These are phyloP conservation scores for Jamesozyma lodderae DNA, from an alignment of 805 yeast species.

Conservation along the genomic window DNA sequence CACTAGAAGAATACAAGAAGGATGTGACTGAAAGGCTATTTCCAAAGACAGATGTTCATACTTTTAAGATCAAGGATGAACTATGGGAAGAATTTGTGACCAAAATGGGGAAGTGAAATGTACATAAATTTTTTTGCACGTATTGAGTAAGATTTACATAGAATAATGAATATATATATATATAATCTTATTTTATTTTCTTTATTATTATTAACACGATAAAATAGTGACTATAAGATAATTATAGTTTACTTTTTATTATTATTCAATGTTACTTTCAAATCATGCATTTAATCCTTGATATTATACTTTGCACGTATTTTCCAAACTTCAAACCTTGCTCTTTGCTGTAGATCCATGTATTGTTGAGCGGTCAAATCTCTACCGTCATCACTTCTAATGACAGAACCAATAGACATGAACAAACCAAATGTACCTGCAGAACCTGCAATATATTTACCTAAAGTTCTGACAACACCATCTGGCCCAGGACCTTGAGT, in stretches of 20 bases:
- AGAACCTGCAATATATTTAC: conserved; percentile 92
- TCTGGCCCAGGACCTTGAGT: conserved; percentile 97
- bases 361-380: conserved; percentile 9
- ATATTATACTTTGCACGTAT: conserved; percentile 17
- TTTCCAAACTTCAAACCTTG: conserved; percentile 27
- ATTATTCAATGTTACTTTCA: background rate
- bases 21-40: conserved; percentile 52
- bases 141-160: too few relatives aligned
- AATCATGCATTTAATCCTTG: too few relatives aligned
- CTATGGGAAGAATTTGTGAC: conserved; percentile 38
- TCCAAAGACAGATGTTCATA: conserved; percentile 54
- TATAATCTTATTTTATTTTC: too few relatives aligned
- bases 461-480: conserved; percentile 92
- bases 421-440: conserved; percentile 95
- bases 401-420: conserved; percentile 92
- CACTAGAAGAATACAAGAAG: conserved; percentile 42
- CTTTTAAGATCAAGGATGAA: conserved; percentile 61
- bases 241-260: too few relatives aligned
- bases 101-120: background rate
- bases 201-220: too few relatives aligned
- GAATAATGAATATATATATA: too few relatives aligned
- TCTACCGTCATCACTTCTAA: conserved; percentile 56
- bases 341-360: conserved; percentile 22
- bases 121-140: too few relatives aligned
- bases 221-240: too few relatives aligned